phyloP scores from a whole-genome alignment of 352 stramenopile genomes.

The Pythium plurisporium region DNA sequence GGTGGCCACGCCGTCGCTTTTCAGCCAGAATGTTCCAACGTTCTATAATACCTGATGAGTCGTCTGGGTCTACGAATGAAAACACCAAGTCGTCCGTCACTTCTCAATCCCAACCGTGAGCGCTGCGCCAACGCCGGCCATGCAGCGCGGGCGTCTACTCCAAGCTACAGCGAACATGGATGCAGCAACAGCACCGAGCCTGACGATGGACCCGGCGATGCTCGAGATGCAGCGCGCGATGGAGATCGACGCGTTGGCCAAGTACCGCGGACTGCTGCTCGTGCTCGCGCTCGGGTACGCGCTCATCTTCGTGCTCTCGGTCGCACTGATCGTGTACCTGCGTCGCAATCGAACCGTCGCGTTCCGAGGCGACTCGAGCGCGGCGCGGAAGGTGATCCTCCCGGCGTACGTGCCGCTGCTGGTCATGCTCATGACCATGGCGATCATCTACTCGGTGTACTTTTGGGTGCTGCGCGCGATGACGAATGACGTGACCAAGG shows the following conservation, averaged over 20 bases:
- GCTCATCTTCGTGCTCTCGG: conserved; percentile 22
- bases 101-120: no score
- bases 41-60: background rate
- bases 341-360: conserved; percentile 42
- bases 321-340: conserved; percentile 43
- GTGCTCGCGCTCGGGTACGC: conserved; percentile 17
- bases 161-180: background rate
- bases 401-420: conserved; percentile 66
- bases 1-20: background rate
- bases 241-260: background rate
- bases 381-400: conserved; percentile 58
- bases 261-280: conserved; percentile 12
- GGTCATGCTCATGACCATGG: conserved; percentile 27
- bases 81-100: background rate
- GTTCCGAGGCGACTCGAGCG: conserved; percentile 39
- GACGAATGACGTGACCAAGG: conserved; percentile 14
- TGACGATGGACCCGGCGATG: conserved; percentile 3
- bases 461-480: conserved; percentile 35
- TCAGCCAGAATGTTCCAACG: background rate
- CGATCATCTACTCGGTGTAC: conserved; percentile 8
- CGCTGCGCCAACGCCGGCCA: no score
- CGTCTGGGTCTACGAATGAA: background rate
- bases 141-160: background rate
- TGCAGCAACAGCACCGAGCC: background rate
- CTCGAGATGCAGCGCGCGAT: conserved; percentile 8